Base-by-base conservation (phyloP, 176 grass and related monocot genomes). In the Carex cristatella region DNA sequence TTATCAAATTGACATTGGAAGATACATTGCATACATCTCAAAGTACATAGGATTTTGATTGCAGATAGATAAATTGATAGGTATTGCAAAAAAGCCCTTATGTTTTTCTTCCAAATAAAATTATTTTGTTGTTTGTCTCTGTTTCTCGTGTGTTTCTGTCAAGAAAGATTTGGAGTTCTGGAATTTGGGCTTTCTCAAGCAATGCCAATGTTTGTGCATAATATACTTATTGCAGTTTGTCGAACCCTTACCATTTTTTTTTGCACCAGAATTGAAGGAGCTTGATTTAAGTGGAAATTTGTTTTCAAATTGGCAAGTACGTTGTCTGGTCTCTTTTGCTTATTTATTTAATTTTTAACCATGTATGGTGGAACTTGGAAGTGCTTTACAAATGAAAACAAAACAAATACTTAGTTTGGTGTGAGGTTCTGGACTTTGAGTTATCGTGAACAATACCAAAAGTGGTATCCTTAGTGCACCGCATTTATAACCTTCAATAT, bases 221-320 rank as follows among this genome's bases (percentile, higher is more conserved):
- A 78, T 51, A 35, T 33, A 27, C n/a, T 74, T 53, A 55, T 56
- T 57, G 15, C 35, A 57, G 51, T 8, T 78, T 57, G 74, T 33
- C 16, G 11, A 35, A 78, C 28, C 53, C 12, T 55, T 53, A 58
- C 16, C 40, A 19, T 10, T 70, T 70, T 81, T 82, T 27, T 66
- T 86, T 87, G 72, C 91, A 91, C 73, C 93, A 98, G 95, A 93
- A 89, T 82, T 98, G 30, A 91, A 73, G 63, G 86, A 93, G 69
- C 88, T 98, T 85, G 95, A 98, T 89, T 94, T 98, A 87, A 98
- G 92, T 31, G 95, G 95, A 87, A 94, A 98, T 89, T 84, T 98
- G 57, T 51, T 98, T 70, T 94, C 93, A 60, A 88, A 73, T 66
- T 98, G 95, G 95, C 82, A 94, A 89, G 95, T 98, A 93, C 4